phyloP scores from a whole-genome alignment of 2,329 filamentous ascomycete species.

The Shiraia sp. region DNA sequence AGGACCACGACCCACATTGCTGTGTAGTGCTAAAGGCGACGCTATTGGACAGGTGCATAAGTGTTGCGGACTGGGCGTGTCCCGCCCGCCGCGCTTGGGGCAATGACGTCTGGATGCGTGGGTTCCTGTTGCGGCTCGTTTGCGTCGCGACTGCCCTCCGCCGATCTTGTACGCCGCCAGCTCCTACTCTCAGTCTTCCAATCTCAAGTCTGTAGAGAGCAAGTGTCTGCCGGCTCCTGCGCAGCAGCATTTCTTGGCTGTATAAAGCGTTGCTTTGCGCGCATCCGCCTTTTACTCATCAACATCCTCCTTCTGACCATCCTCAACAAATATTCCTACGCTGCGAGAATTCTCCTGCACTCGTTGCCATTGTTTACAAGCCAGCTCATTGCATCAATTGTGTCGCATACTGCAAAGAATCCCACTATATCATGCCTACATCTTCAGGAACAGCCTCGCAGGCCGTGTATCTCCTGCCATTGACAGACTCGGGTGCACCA shows the following conservation, averaged over 20 bases:
- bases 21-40: too few relatives aligned
- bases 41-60: too few relatives aligned
- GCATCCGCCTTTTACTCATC: conserved; percentile 6
- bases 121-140: background rate
- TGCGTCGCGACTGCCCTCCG: too few relatives aligned
- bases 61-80: too few relatives aligned
- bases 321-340: conserved; percentile 11
- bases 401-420: too few relatives aligned
- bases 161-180: too few relatives aligned
- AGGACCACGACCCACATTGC: conserved; percentile 13
- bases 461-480: conserved; percentile 78
- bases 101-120: too few relatives aligned
- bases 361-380: conserved; percentile 18
- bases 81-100: too few relatives aligned
- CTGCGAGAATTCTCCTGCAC: conserved; percentile 7
- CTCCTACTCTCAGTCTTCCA: too few relatives aligned
- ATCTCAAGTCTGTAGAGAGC: too few relatives aligned
- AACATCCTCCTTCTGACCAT: conserved; percentile 6
- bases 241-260: too few relatives aligned
- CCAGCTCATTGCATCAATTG: conserved; percentile 8
- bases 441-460: conserved; percentile 22
- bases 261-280: background rate
- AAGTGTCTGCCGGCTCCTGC: too few relatives aligned
- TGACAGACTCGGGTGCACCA: conserved; percentile 92
- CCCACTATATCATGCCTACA: conserved; percentile 29